Evolutionary conservation across 1,284 basidiomycete species (phyloP).

Genomic region (Veloboletus limbatus): DNA sequence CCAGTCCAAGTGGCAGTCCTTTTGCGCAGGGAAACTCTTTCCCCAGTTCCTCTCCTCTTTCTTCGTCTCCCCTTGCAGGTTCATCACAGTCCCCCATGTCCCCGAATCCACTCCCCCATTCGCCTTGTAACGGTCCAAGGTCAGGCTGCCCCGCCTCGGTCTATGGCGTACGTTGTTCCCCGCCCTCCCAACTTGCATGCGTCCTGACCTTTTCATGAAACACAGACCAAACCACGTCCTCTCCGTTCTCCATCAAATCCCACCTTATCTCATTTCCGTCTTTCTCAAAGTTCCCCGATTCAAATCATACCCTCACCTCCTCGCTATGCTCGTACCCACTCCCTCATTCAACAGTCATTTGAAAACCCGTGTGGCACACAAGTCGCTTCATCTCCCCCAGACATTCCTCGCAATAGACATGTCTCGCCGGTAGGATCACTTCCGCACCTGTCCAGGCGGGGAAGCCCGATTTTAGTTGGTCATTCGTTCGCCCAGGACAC

Average conservation of each 20-base stretch:
- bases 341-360: constrained; percentile 20
- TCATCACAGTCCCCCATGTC: constrained; percentile 1
- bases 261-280: constrained; percentile 6
- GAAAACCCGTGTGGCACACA: constrained; percentile 1
- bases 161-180: constrained; percentile 10
- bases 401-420: constrained; percentile 1
- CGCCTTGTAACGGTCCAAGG: constrained; percentile 7
- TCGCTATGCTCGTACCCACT: constrained; percentile 17
- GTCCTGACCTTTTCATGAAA: not conserved
- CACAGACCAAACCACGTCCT: not conserved
- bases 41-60: constrained; percentile 10
- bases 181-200: no score
- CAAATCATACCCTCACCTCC: constrained; percentile 10
- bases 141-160: constrained; percentile 12
- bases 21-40: constrained; percentile 16
- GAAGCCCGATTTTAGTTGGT: not conserved
- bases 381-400: not conserved
- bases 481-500: not conserved
- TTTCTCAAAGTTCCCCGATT: constrained; percentile 4
- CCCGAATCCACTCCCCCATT: constrained; percentile 1
- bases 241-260: constrained; percentile 7
- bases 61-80: constrained; percentile 10
- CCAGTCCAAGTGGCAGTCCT: constrained; percentile 12
- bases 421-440: constrained; percentile 12
- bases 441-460: not conserved